Conservation (phyloP, 306 rosid genomes). For the Trifolium pratense region DNA sequence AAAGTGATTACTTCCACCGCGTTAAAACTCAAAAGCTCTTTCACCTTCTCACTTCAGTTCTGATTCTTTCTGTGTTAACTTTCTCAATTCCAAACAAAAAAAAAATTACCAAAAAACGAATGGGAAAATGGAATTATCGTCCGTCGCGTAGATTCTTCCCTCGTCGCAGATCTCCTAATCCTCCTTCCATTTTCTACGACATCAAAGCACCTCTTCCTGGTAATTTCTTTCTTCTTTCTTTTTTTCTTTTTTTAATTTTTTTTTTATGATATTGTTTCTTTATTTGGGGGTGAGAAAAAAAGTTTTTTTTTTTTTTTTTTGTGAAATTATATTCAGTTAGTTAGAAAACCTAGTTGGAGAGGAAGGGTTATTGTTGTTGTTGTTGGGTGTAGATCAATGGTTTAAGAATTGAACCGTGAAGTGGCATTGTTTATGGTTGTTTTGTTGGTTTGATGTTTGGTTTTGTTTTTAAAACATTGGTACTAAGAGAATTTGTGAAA, state of each 20-base stretch:
- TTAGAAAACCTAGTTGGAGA: not conserved
- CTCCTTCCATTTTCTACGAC: slow-evolving; percentile 46
- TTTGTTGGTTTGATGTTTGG: not conserved
- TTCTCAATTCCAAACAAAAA: not conserved
- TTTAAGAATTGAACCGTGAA: not conserved
- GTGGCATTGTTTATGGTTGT: not conserved
- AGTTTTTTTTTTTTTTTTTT: not conserved
- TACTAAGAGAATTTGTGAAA: not conserved
- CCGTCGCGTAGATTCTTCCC: slow-evolving; percentile 56
- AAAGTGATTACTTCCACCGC: not conserved
- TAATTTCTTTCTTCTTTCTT: not conserved
- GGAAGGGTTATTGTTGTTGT: not conserved
- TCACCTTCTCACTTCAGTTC: not conserved
- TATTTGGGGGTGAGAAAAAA: not conserved
- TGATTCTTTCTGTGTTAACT: not conserved
- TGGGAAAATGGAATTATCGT: slow-evolving; percentile 83
- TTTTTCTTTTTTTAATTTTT: not conserved
- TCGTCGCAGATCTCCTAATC: slow-evolving; percentile 51
- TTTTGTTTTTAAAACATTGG: not conserved
- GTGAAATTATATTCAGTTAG: not conserved
- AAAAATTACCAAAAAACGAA: not conserved
- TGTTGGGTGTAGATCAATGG: not conserved
- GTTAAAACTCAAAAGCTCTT: not conserved
- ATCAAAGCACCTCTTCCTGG: slow-evolving; percentile 63
- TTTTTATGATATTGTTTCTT: not conserved